Base-by-base conservation (phyloP, 2,329 filamentous ascomycete genomes). In the Didymella pomorum region DNA sequence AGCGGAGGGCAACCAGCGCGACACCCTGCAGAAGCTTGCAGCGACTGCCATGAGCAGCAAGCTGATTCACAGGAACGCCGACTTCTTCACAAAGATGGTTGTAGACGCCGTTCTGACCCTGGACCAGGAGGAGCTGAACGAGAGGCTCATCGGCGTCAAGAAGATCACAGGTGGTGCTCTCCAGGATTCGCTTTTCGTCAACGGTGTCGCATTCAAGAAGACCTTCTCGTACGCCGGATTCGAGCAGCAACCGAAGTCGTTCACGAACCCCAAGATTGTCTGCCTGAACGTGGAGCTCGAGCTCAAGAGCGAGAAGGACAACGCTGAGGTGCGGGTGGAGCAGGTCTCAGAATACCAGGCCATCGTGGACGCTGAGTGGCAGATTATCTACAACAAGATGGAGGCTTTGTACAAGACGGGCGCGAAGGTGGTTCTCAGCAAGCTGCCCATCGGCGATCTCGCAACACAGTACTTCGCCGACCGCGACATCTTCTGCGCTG, bases 351-450 rank as follows among this genome's bases (percentile, higher is more conserved):
- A 99, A 81, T 99, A 99, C 83, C 95, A 99, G 82, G 95, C 95
- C 63, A 97, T 99, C 69, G 95, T 99, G 76, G 95, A 99, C 75
- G 95, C 95, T 28, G 95, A 99, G 80, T 99, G 95, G 95, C 93
- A 97, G 80, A 99, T 99, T 76, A 99, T 99, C 79, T 98, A 90
- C 87, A 94, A 97, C 84, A 99, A 99, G 85, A 91, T 99, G 77
- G 95, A 99, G 82, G 92, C 94, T 47, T 82, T 97, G 52, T 87
- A 94, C 85, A 89, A 94, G 80, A 97, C 94, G 6, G 95, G 95
- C 53, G 95, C 95, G 65, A 97, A 97, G 86, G 93, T 99, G 50
- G 93, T 99, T 41, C 88, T 99, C 57, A 97, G 92, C 81, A 98
- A 97, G 82, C 85, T 98, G 62, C 95, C 95, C 39, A 98, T 99